Evolutionary conservation across 305 asterid species (phyloP), one percentile per base, ranked within the genome.

Genomic region (Caryopteris hybrid): DNA sequence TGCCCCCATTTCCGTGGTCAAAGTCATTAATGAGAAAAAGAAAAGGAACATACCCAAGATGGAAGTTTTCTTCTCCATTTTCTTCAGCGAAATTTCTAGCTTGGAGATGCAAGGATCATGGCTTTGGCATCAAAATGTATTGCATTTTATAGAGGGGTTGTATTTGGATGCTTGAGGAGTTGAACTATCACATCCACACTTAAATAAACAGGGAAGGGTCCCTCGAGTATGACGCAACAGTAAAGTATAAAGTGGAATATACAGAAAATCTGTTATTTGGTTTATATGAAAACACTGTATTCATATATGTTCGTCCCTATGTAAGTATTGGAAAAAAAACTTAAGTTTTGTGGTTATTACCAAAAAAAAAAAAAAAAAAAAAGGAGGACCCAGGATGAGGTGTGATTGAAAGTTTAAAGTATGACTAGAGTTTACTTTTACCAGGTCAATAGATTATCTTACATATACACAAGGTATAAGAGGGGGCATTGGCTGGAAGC

Each of bases 51-150:
- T 23, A 14, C 14, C 16, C 29, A 66, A 46, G 45, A 21, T 23
- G 12, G 50, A 38, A 55, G 27, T 60, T 71, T 61, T 74, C 45
- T 70, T 47, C 70, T 56, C 65, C 80, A 74, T 70, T 7, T 36
- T 0, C 11, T 64, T 46, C 2, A n/a, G 36, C 14, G 10, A 31
- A 20, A 8, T 45, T 36, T 36, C 55, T 1, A 38, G 41, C 16
- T 36, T 33, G 41, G 2, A 14, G 41, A 25, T 18, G 46, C 8
- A 36, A 6, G 5, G 21, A 9, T 64, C 33, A 48, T 47, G 27
- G n/a, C 36, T 62, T n/a, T 6, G 33, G 1, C 8, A 22, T 1
- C 65, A 16, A 22, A 21, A 27, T 9, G 17, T 1, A 0, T n/a
- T 14, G 8, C n/a, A n/a, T 2, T 14, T 23, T 61, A 61, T 61